phyloP scores from a whole-genome alignment of 345 rosid species.

The Lagerstroemia speciosa region DNA sequence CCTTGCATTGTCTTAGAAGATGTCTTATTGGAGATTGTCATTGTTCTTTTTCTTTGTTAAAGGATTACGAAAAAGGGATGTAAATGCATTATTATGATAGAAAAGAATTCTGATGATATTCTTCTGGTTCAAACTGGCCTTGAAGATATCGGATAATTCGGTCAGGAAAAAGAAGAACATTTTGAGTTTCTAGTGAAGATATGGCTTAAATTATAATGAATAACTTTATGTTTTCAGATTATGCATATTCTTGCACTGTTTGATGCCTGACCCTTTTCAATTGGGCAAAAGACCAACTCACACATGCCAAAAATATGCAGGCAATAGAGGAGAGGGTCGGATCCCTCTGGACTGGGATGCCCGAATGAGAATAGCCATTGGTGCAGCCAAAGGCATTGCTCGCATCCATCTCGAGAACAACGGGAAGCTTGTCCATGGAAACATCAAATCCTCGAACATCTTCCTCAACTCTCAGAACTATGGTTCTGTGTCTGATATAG shows the following conservation, averaged over 20 bases:
- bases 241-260: background rate
- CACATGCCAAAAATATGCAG: constrained; percentile 24
- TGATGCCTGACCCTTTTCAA: background rate
- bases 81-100: background rate
- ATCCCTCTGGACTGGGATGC: constrained; percentile 73
- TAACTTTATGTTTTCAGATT: background rate
- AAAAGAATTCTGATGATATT: too few species aligned
- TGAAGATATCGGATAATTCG: background rate
- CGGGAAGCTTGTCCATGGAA: constrained; percentile 80
- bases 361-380: constrained; percentile 72
- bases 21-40: background rate
- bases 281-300: background rate
- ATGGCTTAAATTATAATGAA: too few species aligned
- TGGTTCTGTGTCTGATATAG: constrained; percentile 84
- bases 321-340: constrained; percentile 56
- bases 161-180: background rate
- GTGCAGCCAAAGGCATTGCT: constrained; percentile 81
- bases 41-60: background rate
- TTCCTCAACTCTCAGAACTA: constrained; percentile 52
- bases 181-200: background rate
- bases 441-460: constrained; percentile 86
- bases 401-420: constrained; percentile 57
- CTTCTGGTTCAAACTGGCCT: background rate
- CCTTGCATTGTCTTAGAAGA: background rate
- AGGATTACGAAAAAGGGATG: background rate